Conservation (phyloP, 257 asterid genomes). For the Penstemon newberryi region DNA sequence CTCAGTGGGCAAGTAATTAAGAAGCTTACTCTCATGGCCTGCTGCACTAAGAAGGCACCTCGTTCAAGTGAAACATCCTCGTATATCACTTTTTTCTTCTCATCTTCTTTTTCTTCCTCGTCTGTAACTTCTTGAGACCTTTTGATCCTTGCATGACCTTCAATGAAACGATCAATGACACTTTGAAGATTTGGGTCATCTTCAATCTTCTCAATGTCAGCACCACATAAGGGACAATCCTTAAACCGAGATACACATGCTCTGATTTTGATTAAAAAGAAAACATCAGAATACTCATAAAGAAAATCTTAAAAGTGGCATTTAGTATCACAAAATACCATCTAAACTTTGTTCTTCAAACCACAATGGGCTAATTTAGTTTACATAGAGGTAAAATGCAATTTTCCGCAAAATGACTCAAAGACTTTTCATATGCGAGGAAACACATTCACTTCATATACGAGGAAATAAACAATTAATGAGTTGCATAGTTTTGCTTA, state of each 20-base stretch:
- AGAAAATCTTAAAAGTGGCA: background rate
- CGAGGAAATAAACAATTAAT: background rate
- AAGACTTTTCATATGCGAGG: background rate
- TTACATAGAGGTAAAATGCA: no score
- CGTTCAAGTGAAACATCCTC: constrained; percentile 97
- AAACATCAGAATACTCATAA: constrained; percentile 14
- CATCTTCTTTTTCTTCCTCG: constrained; percentile 55
- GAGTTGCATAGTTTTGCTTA: constrained; percentile 37
- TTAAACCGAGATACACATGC: constrained; percentile 77
- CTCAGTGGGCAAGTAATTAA: constrained; percentile 1
- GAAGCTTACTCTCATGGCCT: constrained; percentile 88
- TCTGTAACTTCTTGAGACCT: constrained; percentile 67
- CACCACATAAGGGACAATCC: constrained; percentile 97
- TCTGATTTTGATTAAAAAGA: constrained; percentile 46
- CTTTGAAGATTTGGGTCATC: constrained; percentile 78
- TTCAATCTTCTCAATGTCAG: constrained; percentile 90
- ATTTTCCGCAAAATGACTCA: no score
- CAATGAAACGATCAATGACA: constrained; percentile 88
- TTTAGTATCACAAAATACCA: background rate
- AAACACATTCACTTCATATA: background rate
- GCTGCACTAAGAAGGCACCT: constrained; percentile 94
- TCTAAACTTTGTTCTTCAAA: no score
- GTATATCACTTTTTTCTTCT: constrained; percentile 66
- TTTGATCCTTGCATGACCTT: constrained; percentile 97
- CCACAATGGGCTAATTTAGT: no score